Evolutionary conservation across 257 asterid species (phyloP), one percentile per base, ranked within the genome.

Genomic region (Fraxinus quadrangulata): DNA sequence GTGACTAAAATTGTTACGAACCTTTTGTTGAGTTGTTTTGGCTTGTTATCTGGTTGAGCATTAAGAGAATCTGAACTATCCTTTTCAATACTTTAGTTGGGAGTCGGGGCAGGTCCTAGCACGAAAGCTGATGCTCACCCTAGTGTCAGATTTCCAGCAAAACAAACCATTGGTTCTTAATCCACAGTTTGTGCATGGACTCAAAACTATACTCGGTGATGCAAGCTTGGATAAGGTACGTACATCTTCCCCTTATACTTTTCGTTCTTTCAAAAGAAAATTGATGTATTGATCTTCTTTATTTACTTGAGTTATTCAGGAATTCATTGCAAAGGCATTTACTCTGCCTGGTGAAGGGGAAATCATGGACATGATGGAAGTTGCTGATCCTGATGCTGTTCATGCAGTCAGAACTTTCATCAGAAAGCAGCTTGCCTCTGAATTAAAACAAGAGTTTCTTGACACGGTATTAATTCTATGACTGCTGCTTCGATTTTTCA

Each of bases 371-470:
- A 75, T 90, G 90, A 83, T 92, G 96, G 88, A 86, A 80, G 88
- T 89, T 78, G 97, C 97, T 26, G 97, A 92, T 80, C 97, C 97
- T 6, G 97, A 92, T 84, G 97, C 97, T 47, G 96, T 92, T 86
- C 92, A 90, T 75, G 91, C 94, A 5, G 97, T 90, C 74, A 85
- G 96, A 67, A 79, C 80, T 47, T 92, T 88, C 80, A 82, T 92
- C 80, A 84, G 90, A 79, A 88, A 89, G 89, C 92, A 89, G 84
- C 87, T 92, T 81, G 97, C 95, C 78, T 87, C 89, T 30, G 90
- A 86, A 79, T 79, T 92, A 75, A 91, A 88, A 82, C 79, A 85
- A 30, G 95, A 92, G 74, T 65, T 90, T 12, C 76, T 92, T 74
- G 72, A 72, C 72, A 86, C 96, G 75, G 96, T 92, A 88, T 51